These are phyloP conservation scores for Cyathus striatus DNA, from an alignment of 768 basidiomycete genomes.

Conservation along the genomic window DNA sequence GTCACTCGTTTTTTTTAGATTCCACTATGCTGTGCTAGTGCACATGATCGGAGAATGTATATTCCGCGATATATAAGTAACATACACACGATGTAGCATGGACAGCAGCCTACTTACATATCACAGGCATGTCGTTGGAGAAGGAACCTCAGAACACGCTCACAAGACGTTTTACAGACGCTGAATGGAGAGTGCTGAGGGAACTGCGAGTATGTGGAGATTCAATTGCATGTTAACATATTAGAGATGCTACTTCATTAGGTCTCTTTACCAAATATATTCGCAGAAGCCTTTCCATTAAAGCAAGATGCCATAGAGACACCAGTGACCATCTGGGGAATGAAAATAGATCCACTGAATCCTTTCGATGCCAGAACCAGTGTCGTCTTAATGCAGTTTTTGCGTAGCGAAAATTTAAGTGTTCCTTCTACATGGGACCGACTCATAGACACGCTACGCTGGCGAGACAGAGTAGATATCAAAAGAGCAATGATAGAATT, in stretches of 20 bases:
- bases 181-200: neutral
- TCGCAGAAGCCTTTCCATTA: neutral
- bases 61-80: no score
- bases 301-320: neutral
- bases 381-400: neutral
- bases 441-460: neutral
- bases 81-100: no score
- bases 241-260: neutral
- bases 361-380: neutral
- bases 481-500: neutral
- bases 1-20: no score
- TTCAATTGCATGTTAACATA: neutral
- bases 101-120: slow-evolving; percentile 1
- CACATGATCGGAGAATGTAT: no score
- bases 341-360: neutral
- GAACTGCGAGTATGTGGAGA: neutral
- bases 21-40: no score
- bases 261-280: neutral
- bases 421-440: neutral
- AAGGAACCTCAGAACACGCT: neutral
- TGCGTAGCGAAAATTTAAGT: neutral
- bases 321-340: neutral
- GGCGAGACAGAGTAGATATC: neutral
- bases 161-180: neutral
- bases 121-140: neutral